Conservation (phyloP, 768 basidiomycete genomes). For the Tricholoma matsutake region DNA sequence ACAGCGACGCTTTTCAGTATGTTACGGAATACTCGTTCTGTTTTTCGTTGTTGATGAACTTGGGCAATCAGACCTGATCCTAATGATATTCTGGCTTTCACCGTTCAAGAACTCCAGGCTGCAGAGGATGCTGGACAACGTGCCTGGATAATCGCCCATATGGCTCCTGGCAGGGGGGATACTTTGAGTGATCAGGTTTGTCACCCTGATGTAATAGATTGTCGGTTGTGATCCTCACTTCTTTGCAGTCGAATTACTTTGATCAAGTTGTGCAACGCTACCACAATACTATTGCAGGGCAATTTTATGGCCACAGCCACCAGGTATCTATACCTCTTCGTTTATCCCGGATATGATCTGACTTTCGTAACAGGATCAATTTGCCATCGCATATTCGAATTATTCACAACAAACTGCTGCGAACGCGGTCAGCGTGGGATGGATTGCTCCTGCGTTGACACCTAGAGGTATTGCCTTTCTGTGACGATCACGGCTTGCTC, state of each 20-base stretch:
- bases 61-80: constrained; percentile 43
- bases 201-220: background rate
- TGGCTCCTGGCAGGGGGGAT: constrained; percentile 50
- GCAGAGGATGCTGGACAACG: constrained; percentile 60
- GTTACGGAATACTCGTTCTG: constrained; percentile 11
- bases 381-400: constrained; percentile 57
- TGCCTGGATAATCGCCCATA: constrained; percentile 62
- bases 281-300: constrained; percentile 53
- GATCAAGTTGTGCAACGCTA: constrained; percentile 62
- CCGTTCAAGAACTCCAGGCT: constrained; percentile 49
- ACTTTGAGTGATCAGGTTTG: constrained; percentile 49
- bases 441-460: constrained; percentile 54
- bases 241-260: constrained; percentile 54
- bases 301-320: constrained; percentile 64
- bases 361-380: constrained; percentile 44
- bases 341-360: background rate
- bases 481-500: background rate
- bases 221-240: background rate
- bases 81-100: constrained; percentile 56
- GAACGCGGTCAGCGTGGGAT: constrained; percentile 45
- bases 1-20: constrained; percentile 45
- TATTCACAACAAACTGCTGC: constrained; percentile 41
- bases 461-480: constrained; percentile 42
- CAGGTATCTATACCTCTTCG: constrained; percentile 24
- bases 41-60: background rate